Percentiles rank a stretch among this genome's conserved stretches.
These are phyloP conservation scores for Bryum argenteum DNA, from an alignment of 225 moss, liverwort and hornwort species.

Conservation along the genomic window DNA sequence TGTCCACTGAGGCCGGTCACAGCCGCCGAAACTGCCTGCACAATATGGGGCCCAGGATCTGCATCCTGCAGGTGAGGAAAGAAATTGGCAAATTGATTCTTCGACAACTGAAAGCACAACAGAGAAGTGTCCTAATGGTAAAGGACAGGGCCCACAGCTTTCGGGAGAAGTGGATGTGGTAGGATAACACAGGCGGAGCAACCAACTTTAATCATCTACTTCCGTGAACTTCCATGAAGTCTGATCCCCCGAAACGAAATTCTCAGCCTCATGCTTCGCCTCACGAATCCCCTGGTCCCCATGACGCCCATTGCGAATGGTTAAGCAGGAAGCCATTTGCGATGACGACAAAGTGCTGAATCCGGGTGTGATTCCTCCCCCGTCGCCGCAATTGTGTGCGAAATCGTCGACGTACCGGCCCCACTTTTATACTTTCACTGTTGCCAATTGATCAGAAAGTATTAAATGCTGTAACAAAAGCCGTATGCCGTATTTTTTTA, in stretches of 20 bases:
- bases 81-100: no score
- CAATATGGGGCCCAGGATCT: neutral
- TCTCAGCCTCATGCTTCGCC: conserved; percentile 6
- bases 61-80: neutral
- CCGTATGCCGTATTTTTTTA: no score
- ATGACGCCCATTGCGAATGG: neutral
- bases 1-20: neutral
- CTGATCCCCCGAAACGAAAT: neutral
- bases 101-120: no score
- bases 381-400: neutral
- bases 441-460: no score
- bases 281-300: neutral
- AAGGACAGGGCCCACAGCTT: neutral
- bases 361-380: neutral
- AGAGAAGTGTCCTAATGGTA: no score
- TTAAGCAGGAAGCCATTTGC: neutral
- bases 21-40: neutral
- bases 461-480: no score
- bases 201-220: neutral
- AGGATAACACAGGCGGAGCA: neutral
- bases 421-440: no score
- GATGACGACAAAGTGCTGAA: neutral
- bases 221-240: neutral
- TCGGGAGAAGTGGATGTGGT: neutral
- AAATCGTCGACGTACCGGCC: no score